Conservation (phyloP, 441 rosid species). For the Viola pubescens region DNA sequence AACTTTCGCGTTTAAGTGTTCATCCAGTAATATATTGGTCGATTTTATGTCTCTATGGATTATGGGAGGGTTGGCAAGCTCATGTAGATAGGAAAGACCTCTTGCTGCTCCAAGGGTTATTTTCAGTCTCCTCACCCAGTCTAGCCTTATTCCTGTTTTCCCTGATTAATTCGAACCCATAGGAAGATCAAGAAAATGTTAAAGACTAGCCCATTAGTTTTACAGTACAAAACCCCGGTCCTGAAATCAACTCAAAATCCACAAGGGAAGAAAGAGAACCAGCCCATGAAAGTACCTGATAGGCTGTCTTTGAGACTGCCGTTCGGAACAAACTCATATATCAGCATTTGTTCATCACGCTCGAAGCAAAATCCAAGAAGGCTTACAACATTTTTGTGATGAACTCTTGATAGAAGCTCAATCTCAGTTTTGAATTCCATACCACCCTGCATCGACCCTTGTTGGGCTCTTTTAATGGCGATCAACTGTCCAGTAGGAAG, state of each 20-base stretch:
- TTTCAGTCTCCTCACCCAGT: slow-evolving; percentile 65
- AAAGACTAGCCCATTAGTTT: too few relatives aligned
- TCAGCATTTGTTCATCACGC: slow-evolving; percentile 59
- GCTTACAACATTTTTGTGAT: slow-evolving; percentile 62
- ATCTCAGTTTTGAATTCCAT: slow-evolving; percentile 75
- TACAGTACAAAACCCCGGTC: too few relatives aligned
- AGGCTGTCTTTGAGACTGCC: slow-evolving; percentile 57
- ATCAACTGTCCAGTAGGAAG: slow-evolving; percentile 47
- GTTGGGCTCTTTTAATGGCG: slow-evolving; percentile 74
- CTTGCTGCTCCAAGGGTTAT: slow-evolving; percentile 62
- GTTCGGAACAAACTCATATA: slow-evolving; percentile 62
- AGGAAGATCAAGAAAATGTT: too few relatives aligned
- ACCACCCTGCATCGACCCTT: slow-evolving; percentile 74
- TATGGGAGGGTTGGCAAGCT: slow-evolving; percentile 76
- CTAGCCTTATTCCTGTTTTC: slow-evolving; percentile 56
- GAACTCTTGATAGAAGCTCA: slow-evolving; percentile 77
- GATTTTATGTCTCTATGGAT: slow-evolving; percentile 75
- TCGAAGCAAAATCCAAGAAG: slow-evolving; percentile 63
- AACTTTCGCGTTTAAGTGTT: slow-evolving; percentile 60
- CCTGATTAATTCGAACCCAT: slow-evolving; percentile 28
- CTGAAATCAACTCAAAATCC: too few relatives aligned
- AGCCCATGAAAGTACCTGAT: slow-evolving; percentile 37
- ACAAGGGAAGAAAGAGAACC: too few relatives aligned
- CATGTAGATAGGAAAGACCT: slow-evolving; percentile 71
- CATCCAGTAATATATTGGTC: slow-evolving; percentile 59